Percentiles rank a stretch among this genome's conserved stretches.
These are phyloP conservation scores for Exophiala phaeomuriformis DNA, from an alignment of 2,329 filamentous ascomycete species.

Conservation along the genomic window DNA sequence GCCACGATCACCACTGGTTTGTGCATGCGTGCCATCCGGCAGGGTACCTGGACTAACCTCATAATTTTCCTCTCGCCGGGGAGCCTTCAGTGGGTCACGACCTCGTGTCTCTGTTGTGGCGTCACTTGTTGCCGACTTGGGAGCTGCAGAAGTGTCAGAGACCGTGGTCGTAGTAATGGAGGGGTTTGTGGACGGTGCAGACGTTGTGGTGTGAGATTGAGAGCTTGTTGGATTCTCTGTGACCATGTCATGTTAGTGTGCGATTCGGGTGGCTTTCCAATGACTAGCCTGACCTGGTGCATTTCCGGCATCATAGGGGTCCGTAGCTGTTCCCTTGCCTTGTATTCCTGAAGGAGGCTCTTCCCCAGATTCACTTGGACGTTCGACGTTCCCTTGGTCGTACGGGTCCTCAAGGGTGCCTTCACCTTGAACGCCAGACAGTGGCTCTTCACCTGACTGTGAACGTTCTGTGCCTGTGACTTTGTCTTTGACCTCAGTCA, in stretches of 20 bases:
- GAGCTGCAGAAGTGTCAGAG: neutral
- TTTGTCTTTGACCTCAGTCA: slow-evolving; percentile 7
- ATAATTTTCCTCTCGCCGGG: slow-evolving; percentile 12
- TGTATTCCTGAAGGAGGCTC: slow-evolving; percentile 23
- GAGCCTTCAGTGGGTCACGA: slow-evolving; percentile 6
- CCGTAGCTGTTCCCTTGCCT: slow-evolving; percentile 22
- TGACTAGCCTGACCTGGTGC: slow-evolving; percentile 14
- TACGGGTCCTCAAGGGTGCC: neutral
- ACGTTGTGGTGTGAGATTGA: neutral
- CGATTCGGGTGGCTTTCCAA: neutral
- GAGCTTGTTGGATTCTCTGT: slow-evolving; percentile 5
- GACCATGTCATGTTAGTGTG: neutral
- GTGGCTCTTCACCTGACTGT: slow-evolving; percentile 7
- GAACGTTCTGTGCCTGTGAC: slow-evolving; percentile 3
- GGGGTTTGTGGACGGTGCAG: slow-evolving; percentile 6
- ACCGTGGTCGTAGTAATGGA: neutral
- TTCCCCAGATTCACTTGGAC: neutral
- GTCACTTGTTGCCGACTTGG: slow-evolving; percentile 8
- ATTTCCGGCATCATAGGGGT: slow-evolving; percentile 25
- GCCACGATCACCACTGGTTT: slow-evolving; percentile 23
- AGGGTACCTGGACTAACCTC: slow-evolving; percentile 25
- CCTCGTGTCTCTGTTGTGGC: slow-evolving; percentile 1
- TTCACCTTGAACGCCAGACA: neutral
- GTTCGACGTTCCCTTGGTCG: neutral
- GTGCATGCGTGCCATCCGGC: slow-evolving; percentile 23